phyloP scores from a whole-genome alignment of 257 asterid species.

The Plantago elongata region DNA sequence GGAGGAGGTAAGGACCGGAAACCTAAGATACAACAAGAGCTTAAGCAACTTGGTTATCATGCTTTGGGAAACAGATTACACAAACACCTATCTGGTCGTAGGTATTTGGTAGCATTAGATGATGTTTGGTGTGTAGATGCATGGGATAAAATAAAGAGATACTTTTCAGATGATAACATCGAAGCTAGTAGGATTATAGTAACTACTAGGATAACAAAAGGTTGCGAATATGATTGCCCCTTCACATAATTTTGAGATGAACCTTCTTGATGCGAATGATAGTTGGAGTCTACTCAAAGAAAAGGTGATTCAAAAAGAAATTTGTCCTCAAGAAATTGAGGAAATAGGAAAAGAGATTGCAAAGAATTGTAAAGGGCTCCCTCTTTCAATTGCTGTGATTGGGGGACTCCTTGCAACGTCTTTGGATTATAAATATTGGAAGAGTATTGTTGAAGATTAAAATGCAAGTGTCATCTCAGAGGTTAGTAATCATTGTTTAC shows the following conservation, averaged over 20 bases:
- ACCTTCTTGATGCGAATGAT: constrained; percentile 1
- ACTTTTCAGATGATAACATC: not conserved
- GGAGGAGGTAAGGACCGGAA: too few relatives aligned
- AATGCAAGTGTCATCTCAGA: not conserved
- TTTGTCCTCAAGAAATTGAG: constrained; percentile 17
- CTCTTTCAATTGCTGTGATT: constrained; percentile 21
- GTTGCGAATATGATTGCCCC: not conserved
- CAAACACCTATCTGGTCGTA: constrained; percentile 4
- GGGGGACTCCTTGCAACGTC: constrained; percentile 26
- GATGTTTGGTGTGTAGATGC: constrained; percentile 1
- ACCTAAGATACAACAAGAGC: not conserved
- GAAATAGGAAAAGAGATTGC: constrained; percentile 14
- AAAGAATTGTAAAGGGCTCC: constrained; percentile 21
- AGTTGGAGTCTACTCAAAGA: constrained; percentile 21
- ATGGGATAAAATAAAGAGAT: constrained; percentile 3
- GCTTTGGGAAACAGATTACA: constrained; percentile 2
- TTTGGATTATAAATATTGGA: not conserved
- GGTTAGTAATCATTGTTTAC: not conserved
- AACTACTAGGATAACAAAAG: constrained; percentile 16
- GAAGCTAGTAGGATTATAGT: constrained; percentile 9
- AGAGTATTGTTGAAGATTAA: not conserved
- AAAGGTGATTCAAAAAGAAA: constrained; percentile 9
- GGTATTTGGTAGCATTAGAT: not conserved
- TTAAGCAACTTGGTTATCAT: too few relatives aligned
- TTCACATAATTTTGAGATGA: constrained; percentile 1